Evolutionary conservation across 805 yeast species (phyloP).

Genomic region (Starmera quercuum): DNA sequence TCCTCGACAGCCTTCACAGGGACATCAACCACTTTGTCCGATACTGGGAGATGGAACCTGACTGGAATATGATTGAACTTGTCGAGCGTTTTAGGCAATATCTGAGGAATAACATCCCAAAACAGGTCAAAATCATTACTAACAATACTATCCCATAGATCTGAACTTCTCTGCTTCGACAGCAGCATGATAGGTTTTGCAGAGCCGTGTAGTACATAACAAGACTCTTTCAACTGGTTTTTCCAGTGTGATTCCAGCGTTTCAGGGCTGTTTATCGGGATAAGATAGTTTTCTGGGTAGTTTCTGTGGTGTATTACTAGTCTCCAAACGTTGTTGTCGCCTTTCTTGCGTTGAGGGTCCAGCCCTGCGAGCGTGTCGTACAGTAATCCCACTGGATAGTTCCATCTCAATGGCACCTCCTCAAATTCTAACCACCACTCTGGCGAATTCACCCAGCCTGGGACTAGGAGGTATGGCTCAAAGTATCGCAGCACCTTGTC

Average conservation of each 20-base stretch:
- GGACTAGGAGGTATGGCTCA: slow-evolving; percentile 21
- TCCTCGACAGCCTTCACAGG: slow-evolving; percentile 15
- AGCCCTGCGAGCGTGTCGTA: slow-evolving; percentile 45
- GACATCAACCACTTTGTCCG: slow-evolving; percentile 27
- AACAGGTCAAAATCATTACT: slow-evolving; percentile 25
- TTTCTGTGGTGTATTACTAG: slow-evolving; percentile 33
- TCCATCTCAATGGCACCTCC: slow-evolving; percentile 59
- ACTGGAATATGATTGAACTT: slow-evolving; percentile 37
- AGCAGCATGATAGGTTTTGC: slow-evolving; percentile 75
- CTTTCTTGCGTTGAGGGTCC: slow-evolving; percentile 19
- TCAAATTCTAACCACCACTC: slow-evolving; percentile 65
- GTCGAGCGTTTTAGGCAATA: slow-evolving; percentile 15
- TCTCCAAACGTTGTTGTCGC: slow-evolving; percentile 34
- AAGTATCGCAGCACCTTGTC: slow-evolving; percentile 31
- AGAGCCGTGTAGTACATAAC: slow-evolving; percentile 68
- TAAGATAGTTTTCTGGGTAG: slow-evolving; percentile 37
- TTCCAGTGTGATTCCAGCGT: slow-evolving; percentile 49
- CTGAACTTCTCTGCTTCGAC: slow-evolving; percentile 50
- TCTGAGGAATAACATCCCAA: slow-evolving; percentile 10
- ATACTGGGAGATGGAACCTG: slow-evolving; percentile 35
- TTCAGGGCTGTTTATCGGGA: slow-evolving; percentile 25
- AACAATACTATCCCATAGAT: slow-evolving; percentile 47
- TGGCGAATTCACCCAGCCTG: slow-evolving; percentile 14
- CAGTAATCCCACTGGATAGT: slow-evolving; percentile 64
- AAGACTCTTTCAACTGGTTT: slow-evolving; percentile 78